Evolutionary conservation across 148 eudicot species (phyloP), one percentile per base, ranked within the genome.

Genomic region (Salicornia ramosissima): DNA sequence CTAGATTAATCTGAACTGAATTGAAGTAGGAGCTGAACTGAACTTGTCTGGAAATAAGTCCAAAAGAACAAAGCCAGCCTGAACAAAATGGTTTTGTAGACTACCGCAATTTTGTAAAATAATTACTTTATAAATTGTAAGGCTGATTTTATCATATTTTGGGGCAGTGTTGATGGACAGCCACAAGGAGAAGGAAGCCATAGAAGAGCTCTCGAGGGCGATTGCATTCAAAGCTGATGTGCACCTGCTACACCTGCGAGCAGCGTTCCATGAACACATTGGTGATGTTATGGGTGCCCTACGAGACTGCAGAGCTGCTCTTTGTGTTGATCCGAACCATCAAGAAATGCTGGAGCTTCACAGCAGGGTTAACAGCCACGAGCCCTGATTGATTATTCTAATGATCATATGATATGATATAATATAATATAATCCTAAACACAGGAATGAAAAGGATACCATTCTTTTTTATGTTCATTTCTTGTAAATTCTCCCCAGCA

Each of bases 221-320:
- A 91, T 95, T 10, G 81, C 96, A 21, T 91, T 95, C 81, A 95
- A 91, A 81, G 88, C 96, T n/a, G 97, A 95, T 72, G 91, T 94
- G 14, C 89, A 94, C 67, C 88, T 94, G 64, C 87, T 95, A 22
- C 96, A 95, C 70, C 78, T 91, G 12, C 77, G 99, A 40, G 97
- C 99, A 47, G 99, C 99, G 18, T 95, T 95, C 61, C 93, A 89
- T 34, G 99, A 95, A 83, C 90, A 90, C 78, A 85, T 89, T 10
- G 92, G 90, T 1, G 91, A 95, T 47, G 92, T 83, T 64, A 51
- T 77, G 60, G 92, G 87, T 21, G 90, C 99, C 14, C 76, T 95
- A 33, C 80, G 87, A 30, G 99, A 95, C 71, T 91, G 97, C 71
- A 83, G 95, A 51, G 97, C 96, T 24, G 97, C 97, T 39, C 96